Evolutionary conservation across 1,284 basidiomycete species (phyloP).

Genomic region (Leccinum holopus): DNA sequence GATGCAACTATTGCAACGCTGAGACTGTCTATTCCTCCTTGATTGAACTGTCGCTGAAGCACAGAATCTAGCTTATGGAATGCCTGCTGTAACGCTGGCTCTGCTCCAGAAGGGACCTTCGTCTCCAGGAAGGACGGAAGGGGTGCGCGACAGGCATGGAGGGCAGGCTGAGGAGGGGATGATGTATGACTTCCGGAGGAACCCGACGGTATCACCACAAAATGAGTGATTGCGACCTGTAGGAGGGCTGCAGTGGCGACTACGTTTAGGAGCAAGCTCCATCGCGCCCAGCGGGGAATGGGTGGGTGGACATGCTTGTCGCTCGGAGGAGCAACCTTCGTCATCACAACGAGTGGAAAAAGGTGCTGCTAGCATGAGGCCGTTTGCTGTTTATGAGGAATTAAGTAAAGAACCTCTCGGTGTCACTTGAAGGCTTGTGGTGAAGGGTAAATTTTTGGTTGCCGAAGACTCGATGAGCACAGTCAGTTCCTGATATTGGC

Average conservation of each 20-base stretch:
- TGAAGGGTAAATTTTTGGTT: background rate
- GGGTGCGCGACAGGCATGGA: slow-evolving; percentile 17
- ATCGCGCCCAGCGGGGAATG: slow-evolving; percentile 17
- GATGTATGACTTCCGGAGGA: background rate
- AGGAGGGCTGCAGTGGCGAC: slow-evolving; percentile 16
- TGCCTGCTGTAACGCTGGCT: slow-evolving; percentile 12
- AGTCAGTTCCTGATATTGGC: background rate
- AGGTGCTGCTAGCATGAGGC: background rate
- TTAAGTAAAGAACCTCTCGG: background rate
- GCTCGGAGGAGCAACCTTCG: background rate
- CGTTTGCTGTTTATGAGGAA: background rate
- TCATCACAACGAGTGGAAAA: background rate
- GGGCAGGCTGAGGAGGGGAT: background rate
- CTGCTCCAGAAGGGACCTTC: slow-evolving; percentile 16
- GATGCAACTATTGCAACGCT: slow-evolving; percentile 31
- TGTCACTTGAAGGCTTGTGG: background rate
- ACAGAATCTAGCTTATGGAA: slow-evolving; percentile 11
- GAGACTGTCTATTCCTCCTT: slow-evolving; percentile 27
- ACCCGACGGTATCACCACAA: background rate
- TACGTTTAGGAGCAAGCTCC: slow-evolving; percentile 21
- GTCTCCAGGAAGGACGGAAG: slow-evolving; percentile 21
- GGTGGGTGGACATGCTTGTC: slow-evolving; percentile 2
- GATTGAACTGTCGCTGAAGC: slow-evolving; percentile 16
- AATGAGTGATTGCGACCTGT: slow-evolving; percentile 2
- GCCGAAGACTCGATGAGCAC: background rate